Conservation (phyloP, 1,284 basidiomycete genomes). For the Paramarasmius palmivorus region DNA sequence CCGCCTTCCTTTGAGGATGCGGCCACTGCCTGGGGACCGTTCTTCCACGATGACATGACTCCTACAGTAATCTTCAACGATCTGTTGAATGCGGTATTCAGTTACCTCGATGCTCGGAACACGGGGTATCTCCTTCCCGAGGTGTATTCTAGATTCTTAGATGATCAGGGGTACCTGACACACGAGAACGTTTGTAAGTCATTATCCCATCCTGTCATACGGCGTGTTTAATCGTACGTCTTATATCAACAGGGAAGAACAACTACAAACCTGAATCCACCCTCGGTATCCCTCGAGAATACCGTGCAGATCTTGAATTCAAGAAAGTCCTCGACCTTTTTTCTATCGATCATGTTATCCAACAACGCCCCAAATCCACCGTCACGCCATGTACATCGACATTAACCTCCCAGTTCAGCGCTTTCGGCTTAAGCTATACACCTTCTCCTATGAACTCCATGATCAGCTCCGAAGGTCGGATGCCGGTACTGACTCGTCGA, state of each 20-base stretch:
- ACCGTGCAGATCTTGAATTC: conserved; percentile 9
- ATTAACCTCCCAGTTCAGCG: neutral
- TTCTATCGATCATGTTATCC: conserved; percentile 12
- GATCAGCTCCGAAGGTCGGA: conserved; percentile 6
- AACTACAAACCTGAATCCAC: neutral
- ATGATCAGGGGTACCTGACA: conserved; percentile 14
- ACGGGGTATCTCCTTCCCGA: conserved; percentile 11
- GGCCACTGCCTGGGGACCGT: conserved; percentile 7
- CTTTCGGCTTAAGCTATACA: neutral
- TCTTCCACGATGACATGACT: conserved; percentile 14
- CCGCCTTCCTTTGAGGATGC: neutral
- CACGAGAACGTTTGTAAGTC: conserved; percentile 15
- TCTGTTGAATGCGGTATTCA: conserved; percentile 11
- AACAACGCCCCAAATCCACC: neutral
- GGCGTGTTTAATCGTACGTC: no score
- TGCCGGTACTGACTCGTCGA: conserved; percentile 16
- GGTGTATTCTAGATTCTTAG: conserved; percentile 13
- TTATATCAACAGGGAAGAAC: conserved; percentile 7
- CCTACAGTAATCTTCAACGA: conserved; percentile 1
- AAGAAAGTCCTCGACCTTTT: conserved; percentile 11
- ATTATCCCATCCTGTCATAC: neutral
- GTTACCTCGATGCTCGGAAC: conserved; percentile 8
- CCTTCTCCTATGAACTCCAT: neutral
- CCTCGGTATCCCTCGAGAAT: conserved; percentile 10
- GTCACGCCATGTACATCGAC: neutral